Conservation (phyloP, 371 early-diverging fungal genomes). For the Actinomucor elegans region DNA sequence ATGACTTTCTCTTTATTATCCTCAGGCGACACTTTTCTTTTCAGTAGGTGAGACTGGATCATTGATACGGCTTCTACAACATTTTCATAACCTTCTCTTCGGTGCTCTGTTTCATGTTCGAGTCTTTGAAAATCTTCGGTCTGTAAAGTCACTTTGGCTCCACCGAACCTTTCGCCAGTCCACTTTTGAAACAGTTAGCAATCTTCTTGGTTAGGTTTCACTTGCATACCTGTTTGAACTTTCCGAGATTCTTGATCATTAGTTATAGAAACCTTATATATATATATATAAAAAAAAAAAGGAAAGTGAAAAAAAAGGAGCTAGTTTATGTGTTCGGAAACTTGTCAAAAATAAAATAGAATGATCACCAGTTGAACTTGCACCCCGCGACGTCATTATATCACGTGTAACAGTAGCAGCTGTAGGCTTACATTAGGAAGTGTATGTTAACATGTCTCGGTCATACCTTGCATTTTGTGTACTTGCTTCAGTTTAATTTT, state of each 20-base stretch:
- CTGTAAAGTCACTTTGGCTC: slow-evolving; percentile 43
- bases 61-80: slow-evolving; percentile 30
- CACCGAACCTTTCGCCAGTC: slow-evolving; percentile 51
- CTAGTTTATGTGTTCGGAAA: neutral
- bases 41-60: slow-evolving; percentile 35
- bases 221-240: slow-evolving; percentile 66
- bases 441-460: no score
- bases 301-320: slow-evolving; percentile 3
- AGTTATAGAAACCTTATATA: neutral
- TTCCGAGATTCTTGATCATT: slow-evolving; percentile 71
- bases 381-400: no score
- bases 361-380: no score
- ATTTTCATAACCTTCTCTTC: slow-evolving; percentile 37
- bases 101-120: slow-evolving; percentile 34
- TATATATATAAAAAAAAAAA: slow-evolving; percentile 9
- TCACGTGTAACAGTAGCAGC: no score
- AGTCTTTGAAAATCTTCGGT: slow-evolving; percentile 48
- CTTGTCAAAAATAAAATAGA: neutral
- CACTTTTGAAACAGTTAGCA: slow-evolving; percentile 30
- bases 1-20: slow-evolving; percentile 57
- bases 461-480: no score
- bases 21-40: slow-evolving; percentile 58
- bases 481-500: no score
- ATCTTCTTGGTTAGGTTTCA: neutral
- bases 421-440: no score